A percentile compares a stretch with the other conserved stretches of the same genome.
These are phyloP conservation scores for Persicaria tinctoria DNA, from an alignment of 148 eudicot genomes.

Conservation along the genomic window DNA sequence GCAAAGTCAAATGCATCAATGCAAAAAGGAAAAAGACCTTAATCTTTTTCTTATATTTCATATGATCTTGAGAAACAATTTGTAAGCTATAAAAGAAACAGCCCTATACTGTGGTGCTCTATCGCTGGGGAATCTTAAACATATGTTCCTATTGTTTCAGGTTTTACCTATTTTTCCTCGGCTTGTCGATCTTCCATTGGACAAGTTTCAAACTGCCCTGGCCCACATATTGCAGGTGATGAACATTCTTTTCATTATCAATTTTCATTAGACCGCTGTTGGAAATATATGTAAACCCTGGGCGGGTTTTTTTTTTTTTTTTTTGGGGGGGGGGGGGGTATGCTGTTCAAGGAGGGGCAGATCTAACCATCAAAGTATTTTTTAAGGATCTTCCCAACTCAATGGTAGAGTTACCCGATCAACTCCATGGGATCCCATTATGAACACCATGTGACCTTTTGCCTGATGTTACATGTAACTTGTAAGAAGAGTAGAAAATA, in stretches of 20 bases:
- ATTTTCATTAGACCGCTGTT: background rate
- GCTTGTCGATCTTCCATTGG: conserved; percentile 77
- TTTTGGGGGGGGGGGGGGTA: no score
- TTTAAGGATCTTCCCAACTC: no score
- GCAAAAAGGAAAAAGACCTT: background rate
- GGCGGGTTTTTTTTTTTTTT: no score
- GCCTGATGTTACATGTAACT: background rate
- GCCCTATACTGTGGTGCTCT: background rate
- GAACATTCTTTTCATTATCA: conserved; percentile 1
- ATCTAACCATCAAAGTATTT: no score
- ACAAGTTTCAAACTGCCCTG: conserved; percentile 84
- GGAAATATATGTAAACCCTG: background rate
- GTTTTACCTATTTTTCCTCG: conserved; percentile 92
- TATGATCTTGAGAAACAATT: background rate
- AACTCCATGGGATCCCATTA: no score
- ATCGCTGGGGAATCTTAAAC: background rate
- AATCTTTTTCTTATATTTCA: background rate
- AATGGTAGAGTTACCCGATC: no score
- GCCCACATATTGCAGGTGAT: conserved; percentile 90
- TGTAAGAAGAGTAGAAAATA: background rate
- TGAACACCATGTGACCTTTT: background rate
- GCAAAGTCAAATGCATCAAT: background rate
- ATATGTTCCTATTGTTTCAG: conserved; percentile 29
- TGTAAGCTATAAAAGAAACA: background rate
- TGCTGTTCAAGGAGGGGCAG: no score